Percentiles rank a stretch among this genome's conserved stretches.
These are phyloP conservation scores for Postia placenta DNA, from an alignment of 768 basidiomycete genomes.

Conservation along the genomic window DNA sequence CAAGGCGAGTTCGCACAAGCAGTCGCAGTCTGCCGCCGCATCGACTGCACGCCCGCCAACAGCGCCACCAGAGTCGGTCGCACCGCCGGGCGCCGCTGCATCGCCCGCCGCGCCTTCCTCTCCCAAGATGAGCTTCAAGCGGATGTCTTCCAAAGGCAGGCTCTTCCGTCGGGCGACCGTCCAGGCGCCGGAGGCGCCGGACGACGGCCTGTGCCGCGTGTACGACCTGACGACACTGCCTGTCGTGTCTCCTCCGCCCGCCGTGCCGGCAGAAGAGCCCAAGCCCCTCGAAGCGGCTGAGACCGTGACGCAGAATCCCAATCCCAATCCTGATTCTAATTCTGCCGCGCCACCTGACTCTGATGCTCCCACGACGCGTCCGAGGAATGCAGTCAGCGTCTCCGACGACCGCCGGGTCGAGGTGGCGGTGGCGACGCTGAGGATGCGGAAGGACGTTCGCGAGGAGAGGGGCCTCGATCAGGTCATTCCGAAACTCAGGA, in stretches of 20 bases:
- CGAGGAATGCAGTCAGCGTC: neutral
- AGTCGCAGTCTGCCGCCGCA: neutral
- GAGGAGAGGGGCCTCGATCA: slow-evolving; percentile 11
- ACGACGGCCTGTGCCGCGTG: neutral
- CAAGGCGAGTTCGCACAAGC: neutral
- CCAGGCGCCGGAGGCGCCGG: neutral
- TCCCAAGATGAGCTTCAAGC: slow-evolving; percentile 4
- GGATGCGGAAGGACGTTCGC: slow-evolving; percentile 10
- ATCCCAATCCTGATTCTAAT: no score
- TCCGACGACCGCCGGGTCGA: slow-evolving; percentile 9
- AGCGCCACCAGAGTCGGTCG: neutral
- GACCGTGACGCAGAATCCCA: slow-evolving; percentile 4
- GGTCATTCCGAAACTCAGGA: slow-evolving; percentile 13
- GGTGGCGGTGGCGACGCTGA: slow-evolving; percentile 11
- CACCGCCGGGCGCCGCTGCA: neutral
- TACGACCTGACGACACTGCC: neutral
- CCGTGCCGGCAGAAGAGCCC: neutral
- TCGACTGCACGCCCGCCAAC: slow-evolving; percentile 2
- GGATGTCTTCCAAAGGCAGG: slow-evolving; percentile 9
- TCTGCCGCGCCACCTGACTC: neutral
- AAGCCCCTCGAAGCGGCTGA: neutral
- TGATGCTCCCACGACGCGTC: neutral
- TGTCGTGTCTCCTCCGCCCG: neutral
- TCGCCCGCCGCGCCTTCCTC: neutral
- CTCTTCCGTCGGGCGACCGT: slow-evolving; percentile 12